Evolutionary conservation across 352 stramenopile genomes (phyloP).

Genomic region (Phytophthora macrochlamydospora): DNA sequence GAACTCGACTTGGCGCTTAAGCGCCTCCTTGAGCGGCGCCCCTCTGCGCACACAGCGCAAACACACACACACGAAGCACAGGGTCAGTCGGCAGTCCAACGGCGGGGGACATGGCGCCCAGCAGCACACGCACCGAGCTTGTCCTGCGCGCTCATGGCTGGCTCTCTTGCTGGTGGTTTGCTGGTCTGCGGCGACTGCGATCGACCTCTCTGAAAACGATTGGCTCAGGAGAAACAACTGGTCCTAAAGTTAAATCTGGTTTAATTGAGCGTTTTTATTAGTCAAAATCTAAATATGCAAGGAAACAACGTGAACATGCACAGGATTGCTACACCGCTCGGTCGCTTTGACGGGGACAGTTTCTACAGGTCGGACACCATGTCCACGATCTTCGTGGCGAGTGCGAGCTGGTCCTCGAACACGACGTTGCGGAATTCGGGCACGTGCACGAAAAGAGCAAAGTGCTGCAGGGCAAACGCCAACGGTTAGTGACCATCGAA

Average conservation of each 20-base stretch:
- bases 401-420: constrained; percentile 63
- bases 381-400: constrained; percentile 66
- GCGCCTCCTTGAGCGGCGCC: constrained; percentile 76
- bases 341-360: neutral
- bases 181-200: constrained; percentile 5
- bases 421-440: constrained; percentile 63
- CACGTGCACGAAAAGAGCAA: constrained; percentile 81
- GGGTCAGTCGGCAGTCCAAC: constrained; percentile 1
- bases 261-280: too few species aligned
- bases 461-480: constrained; percentile 33
- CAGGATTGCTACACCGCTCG: too few species aligned
- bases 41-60: constrained; percentile 32
- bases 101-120: neutral
- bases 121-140: constrained; percentile 25
- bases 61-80: neutral
- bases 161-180: neutral
- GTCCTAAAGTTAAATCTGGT: too few species aligned
- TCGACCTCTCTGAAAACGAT: constrained; percentile 10
- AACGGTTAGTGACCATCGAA: neutral
- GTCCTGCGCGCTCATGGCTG: constrained; percentile 27
- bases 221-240: neutral
- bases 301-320: too few species aligned
- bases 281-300: too few species aligned
- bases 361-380: constrained; percentile 41
- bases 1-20: constrained; percentile 91